phyloP scores from a whole-genome alignment of 441 rosid species.

The Rhodomyrtus psidioides region DNA sequence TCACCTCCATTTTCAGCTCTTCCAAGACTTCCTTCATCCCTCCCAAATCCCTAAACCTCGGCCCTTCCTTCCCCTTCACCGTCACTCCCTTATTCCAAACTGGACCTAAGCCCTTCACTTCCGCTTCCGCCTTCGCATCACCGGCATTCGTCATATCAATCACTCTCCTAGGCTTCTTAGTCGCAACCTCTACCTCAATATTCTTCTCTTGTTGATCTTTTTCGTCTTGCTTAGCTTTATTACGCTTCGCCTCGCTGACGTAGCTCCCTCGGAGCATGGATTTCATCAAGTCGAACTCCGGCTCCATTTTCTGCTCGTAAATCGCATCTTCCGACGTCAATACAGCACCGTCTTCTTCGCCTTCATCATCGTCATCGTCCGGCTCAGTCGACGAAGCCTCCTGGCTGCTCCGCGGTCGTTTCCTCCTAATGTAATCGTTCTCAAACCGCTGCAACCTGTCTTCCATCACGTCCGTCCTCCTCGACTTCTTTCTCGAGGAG shows the following conservation, averaged over 20 bases:
- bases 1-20: constrained; percentile 65
- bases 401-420: not conserved
- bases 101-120: not conserved
- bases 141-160: constrained; percentile 23
- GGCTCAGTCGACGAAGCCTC: not conserved
- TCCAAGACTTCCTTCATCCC: constrained; percentile 58
- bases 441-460: constrained; percentile 45
- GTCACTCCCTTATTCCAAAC: constrained; percentile 14
- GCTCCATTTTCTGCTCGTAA: constrained; percentile 46
- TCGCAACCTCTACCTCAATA: constrained; percentile 53
- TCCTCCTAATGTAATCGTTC: constrained; percentile 26
- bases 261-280: constrained; percentile 45
- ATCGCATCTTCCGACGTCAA: constrained; percentile 73
- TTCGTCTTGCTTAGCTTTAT: constrained; percentile 17
- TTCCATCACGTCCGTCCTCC: constrained; percentile 32
- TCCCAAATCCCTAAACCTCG: constrained; percentile 74
- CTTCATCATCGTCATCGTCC: constrained; percentile 14
- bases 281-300: constrained; percentile 55
- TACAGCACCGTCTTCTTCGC: constrained; percentile 34
- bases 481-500: constrained; percentile 25
- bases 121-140: constrained; percentile 12
- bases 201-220: constrained; percentile 29
- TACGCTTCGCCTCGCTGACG: constrained; percentile 13
- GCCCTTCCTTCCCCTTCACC: constrained; percentile 41
- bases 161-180: constrained; percentile 20